Percentiles rank a stretch among this genome's conserved stretches.
These are phyloP conservation scores for Telfairia occidentalis DNA, from an alignment of 331 rosid species.

Conservation along the genomic window DNA sequence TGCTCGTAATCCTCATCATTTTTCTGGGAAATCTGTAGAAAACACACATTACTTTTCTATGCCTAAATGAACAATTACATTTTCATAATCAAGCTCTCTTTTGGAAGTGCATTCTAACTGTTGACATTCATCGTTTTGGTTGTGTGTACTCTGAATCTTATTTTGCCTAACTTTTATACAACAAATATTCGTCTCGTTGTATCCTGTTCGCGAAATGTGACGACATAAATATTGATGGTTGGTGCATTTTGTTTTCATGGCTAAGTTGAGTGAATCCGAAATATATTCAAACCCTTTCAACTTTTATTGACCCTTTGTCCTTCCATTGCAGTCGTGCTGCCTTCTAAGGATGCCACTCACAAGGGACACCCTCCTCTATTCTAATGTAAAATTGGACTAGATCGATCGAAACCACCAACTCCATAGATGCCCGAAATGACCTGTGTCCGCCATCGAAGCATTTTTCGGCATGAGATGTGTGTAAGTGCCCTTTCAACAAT, in stretches of 20 bases:
- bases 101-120: not conserved
- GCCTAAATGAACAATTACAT: not conserved
- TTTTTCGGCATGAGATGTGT: slow-evolving; percentile 17
- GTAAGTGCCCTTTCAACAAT: slow-evolving; percentile 24
- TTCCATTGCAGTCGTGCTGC: slow-evolving; percentile 46
- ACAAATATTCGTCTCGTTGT: not conserved
- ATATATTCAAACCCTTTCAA: not conserved
- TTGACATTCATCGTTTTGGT: not conserved
- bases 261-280: not conserved
- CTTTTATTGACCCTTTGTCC: not conserved
- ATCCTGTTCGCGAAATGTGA: not conserved
- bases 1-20: not conserved
- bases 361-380: slow-evolving; percentile 85
- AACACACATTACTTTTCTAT: not conserved
- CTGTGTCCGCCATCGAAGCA: not conserved
- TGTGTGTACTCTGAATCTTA: not conserved
- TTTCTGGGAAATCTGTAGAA: not conserved
- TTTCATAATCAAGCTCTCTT: not conserved
- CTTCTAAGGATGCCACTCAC: slow-evolving; percentile 79
- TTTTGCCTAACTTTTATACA: not conserved
- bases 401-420: slow-evolving; percentile 5
- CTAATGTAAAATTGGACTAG: slow-evolving; percentile 88
- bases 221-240: not conserved
- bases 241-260: not conserved
- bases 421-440: not conserved